These are phyloP conservation scores for Penicillium sp. DNA, from an alignment of 2,329 filamentous ascomycete genomes.

Conservation along the genomic window DNA sequence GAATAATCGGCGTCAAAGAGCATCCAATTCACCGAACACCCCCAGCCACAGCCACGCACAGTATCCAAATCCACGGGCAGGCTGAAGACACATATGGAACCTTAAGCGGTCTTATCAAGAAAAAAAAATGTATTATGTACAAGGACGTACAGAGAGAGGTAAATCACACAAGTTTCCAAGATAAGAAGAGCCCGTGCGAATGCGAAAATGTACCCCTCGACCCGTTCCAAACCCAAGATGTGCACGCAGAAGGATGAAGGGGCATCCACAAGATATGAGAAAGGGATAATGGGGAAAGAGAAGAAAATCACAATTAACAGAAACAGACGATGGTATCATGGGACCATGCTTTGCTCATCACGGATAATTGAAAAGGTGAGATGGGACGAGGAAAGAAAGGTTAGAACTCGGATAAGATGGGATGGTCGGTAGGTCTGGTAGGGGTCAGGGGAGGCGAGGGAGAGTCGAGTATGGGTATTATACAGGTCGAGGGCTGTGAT, in stretches of 20 bases:
- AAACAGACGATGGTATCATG: constrained; percentile 24
- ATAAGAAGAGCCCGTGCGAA: constrained; percentile 1
- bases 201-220: constrained; percentile 19
- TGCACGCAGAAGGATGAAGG: constrained; percentile 7
- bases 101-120: background rate
- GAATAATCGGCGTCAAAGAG: constrained; percentile 16
- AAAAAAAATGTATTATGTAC: constrained; percentile 32
- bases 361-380: constrained; percentile 1
- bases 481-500: constrained; percentile 24
- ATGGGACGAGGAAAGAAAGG: background rate
- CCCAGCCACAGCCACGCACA: constrained; percentile 21
- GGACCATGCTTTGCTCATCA: constrained; percentile 27
- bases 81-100: constrained; percentile 5
- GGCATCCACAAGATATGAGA: background rate
- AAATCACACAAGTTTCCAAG: constrained; percentile 1
- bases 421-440: background rate
- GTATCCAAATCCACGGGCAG: constrained; percentile 10
- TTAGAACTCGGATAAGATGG: background rate
- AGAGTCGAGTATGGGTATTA: constrained; percentile 24
- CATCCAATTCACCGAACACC: constrained; percentile 25
- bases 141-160: constrained; percentile 16
- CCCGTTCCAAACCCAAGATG: constrained; percentile 1
- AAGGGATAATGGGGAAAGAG: background rate
- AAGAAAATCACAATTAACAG: constrained; percentile 1
- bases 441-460: background rate